Evolutionary conservation across 768 basidiomycete genomes (phyloP).

Genomic region (Lentinus brumalis): DNA sequence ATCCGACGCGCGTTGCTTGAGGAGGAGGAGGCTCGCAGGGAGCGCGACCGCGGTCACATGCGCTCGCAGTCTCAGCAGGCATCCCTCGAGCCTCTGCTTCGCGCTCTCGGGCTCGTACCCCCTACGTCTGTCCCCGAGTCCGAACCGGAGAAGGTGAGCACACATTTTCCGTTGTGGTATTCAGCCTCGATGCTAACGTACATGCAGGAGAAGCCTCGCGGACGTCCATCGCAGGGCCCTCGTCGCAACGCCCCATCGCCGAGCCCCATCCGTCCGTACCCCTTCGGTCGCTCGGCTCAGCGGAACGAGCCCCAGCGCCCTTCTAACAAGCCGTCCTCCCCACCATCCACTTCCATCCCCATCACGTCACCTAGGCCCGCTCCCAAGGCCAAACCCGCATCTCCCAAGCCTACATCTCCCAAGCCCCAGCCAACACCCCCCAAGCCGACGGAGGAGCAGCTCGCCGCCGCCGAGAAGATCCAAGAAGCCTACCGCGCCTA

Average conservation of each 20-base stretch:
- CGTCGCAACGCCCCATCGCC: conserved; percentile 6
- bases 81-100: conserved; percentile 19
- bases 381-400: neutral
- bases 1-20: conserved; percentile 15
- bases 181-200: neutral
- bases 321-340: conserved; percentile 8
- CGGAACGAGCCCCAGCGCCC: neutral
- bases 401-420: conserved; percentile 4
- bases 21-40: conserved; percentile 13
- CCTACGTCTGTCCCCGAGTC: conserved; percentile 2
- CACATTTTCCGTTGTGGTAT: neutral
- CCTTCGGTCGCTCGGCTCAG: conserved; percentile 1
- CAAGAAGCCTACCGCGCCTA: conserved; percentile 49
- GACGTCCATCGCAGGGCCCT: conserved; percentile 6
- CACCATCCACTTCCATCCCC: conserved; percentile 5
- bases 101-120: conserved; percentile 16
- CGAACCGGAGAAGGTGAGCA: conserved; percentile 17
- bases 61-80: conserved; percentile 11
- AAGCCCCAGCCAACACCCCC: conserved; percentile 1
- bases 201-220: conserved; percentile 10
- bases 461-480: conserved; percentile 43
- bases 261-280: conserved; percentile 4
- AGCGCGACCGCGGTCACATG: conserved; percentile 6
- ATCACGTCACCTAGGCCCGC: conserved; percentile 11
- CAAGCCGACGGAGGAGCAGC: conserved; percentile 22